Evolutionary conservation across 768 basidiomycete species (phyloP).

Genomic region (Tulasnella sp.): DNA sequence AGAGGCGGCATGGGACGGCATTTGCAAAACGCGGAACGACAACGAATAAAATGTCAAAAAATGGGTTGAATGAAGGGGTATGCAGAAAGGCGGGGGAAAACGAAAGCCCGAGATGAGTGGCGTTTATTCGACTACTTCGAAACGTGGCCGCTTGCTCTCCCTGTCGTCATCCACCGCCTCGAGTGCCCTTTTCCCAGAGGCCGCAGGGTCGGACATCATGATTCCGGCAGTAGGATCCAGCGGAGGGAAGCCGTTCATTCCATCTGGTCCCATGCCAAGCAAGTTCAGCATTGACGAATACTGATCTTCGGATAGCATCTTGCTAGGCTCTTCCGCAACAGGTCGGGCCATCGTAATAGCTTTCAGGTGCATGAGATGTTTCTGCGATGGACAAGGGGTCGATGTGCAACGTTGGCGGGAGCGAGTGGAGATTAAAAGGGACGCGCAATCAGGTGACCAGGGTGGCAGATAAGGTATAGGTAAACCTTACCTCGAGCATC

Average conservation of each 20-base stretch:
- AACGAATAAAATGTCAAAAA: slow-evolving; percentile 1
- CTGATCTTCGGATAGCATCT: slow-evolving; percentile 77
- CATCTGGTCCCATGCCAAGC: slow-evolving; percentile 54
- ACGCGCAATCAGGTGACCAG: slow-evolving; percentile 25
- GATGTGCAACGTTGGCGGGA: slow-evolving; percentile 13
- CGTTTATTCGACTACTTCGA: slow-evolving; percentile 55
- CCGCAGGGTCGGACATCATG: slow-evolving; percentile 23
- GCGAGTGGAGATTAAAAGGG: slow-evolving; percentile 4
- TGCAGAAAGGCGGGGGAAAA: slow-evolving; percentile 7
- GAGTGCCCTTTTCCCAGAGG: slow-evolving; percentile 36
- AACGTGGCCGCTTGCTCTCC: slow-evolving; percentile 55
- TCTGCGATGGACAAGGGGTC: slow-evolving; percentile 41
- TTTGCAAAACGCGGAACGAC: background rate
- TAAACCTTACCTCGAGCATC: slow-evolving; percentile 72
- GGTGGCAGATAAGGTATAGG: background rate
- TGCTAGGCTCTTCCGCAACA: slow-evolving; percentile 30
- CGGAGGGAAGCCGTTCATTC: slow-evolving; percentile 46
- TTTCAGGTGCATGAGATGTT: slow-evolving; percentile 84
- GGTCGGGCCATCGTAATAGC: slow-evolving; percentile 66
- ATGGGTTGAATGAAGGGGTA: background rate
- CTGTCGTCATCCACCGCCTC: slow-evolving; percentile 44
- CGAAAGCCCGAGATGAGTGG: background rate
- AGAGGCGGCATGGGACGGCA: background rate
- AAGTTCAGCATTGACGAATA: slow-evolving; percentile 74
- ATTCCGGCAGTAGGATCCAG: slow-evolving; percentile 13